phyloP scores from a whole-genome alignment of 495 filamentous ascomycete genomes.

The Terfezia claveryi region DNA sequence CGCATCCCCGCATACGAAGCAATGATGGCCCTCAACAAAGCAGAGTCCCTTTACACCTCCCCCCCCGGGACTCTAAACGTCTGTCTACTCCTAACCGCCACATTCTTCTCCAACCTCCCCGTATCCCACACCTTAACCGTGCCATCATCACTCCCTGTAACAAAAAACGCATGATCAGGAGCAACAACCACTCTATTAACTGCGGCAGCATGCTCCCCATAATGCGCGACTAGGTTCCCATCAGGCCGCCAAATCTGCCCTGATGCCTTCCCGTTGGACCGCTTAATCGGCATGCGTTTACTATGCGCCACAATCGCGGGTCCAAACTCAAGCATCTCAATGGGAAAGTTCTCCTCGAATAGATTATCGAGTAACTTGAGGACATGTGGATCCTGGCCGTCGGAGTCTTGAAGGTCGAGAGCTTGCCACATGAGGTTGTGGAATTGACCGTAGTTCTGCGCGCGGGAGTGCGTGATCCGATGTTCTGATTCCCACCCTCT shows the following conservation, averaged over 20 bases:
- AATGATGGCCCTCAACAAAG: constrained; percentile 87
- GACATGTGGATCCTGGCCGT: constrained; percentile 67
- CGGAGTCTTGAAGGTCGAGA: constrained; percentile 9
- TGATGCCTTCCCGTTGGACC: constrained; percentile 24
- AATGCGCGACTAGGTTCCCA: constrained; percentile 62
- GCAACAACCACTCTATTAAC: constrained; percentile 66
- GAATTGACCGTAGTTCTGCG: constrained; percentile 17
- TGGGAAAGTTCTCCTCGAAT: constrained; percentile 76
- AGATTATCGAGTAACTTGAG: constrained; percentile 69
- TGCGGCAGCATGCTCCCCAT: constrained; percentile 65
- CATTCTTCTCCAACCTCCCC: constrained; percentile 64
- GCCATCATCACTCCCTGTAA: constrained; percentile 82
- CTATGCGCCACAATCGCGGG: constrained; percentile 54
- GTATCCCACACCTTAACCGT: constrained; percentile 89
- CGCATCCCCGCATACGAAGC: constrained; percentile 67
- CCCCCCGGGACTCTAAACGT: constrained; percentile 51
- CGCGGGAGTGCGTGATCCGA: constrained; percentile 2
- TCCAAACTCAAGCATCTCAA: constrained; percentile 55
- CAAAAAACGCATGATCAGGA: constrained; percentile 86
- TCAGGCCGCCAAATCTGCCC: constrained; percentile 51
- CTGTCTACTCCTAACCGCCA: constrained; percentile 69
- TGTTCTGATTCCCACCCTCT: neutral
- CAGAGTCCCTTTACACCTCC: constrained; percentile 56
- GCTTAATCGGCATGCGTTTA: constrained; percentile 40
- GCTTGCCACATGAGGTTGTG: constrained; percentile 6